Evolutionary conservation across 257 asterid genomes (phyloP), one percentile per base, ranked within the genome.

Genomic region (Perilla frutescens): DNA sequence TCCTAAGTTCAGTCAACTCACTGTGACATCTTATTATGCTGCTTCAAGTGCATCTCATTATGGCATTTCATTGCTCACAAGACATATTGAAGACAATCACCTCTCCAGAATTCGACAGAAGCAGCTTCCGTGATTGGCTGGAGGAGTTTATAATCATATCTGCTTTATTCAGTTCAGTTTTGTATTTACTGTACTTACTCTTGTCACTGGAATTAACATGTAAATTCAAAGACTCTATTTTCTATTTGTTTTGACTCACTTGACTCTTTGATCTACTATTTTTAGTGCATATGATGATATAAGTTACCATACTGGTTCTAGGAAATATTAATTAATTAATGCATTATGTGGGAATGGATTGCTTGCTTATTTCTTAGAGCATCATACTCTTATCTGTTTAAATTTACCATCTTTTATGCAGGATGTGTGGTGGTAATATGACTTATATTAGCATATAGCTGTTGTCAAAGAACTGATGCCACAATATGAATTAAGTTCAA

Each of bases 41-140:
- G 85, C 96, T 60, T 91, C 97, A 79, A 91, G 96, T 76, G 87
- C 91, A 72, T 91, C 97, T 36, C 90, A 88, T 76, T 87, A 86
- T 61, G 90, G 93, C 31, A 78, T 91, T 50, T 91, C 97, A 9
- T 81, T 93, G 88, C 86, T 89, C 61, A 91, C 98, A 45, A 86
- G 96, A 79, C 88, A 85, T 75, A 79, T 93, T 60, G 97, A 93
- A 80, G 90, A 85, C 34, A 75, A 73, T 56, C 96, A 88, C 51
- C 39, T 55, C 70, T 76, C 90, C 37, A 34, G 37, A 34, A 34
- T 34, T 72, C 89, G 68, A 66, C 89, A 78, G 49, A 84, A 83
- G 77, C 79, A 84, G 71, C 85, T 85, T 58, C 74, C 91, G 51
- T 88, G 81, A 87, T 79, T 60, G 54, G 62, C 74, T 76, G 75